Evolutionary conservation across 257 asterid species (phyloP).

Genomic region (Jacaranda copaia): DNA sequence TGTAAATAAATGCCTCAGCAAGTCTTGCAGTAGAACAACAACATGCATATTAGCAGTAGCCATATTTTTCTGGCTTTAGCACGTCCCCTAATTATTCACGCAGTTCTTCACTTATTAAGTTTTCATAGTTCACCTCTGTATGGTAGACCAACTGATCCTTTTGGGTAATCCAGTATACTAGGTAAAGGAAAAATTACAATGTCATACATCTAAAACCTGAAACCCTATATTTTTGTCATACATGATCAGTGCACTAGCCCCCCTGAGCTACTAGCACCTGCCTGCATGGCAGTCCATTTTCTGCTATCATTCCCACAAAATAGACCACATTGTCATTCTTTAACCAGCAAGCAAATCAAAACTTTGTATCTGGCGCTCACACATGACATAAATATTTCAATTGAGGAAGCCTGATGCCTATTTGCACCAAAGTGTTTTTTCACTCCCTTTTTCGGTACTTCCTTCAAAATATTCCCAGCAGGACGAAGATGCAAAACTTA

Average conservation of each 20-base stretch:
- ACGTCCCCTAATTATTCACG: conserved; percentile 3
- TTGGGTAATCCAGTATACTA: background rate
- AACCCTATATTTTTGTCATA: background rate
- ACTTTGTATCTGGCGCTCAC: too few species aligned
- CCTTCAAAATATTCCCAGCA: background rate
- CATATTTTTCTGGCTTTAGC: conserved; percentile 10
- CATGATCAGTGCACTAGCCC: background rate
- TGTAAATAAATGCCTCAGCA: conserved; percentile 37
- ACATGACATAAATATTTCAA: too few species aligned
- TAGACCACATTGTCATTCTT: background rate
- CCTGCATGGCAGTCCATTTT: background rate
- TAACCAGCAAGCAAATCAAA: too few species aligned
- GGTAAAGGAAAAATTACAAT: background rate
- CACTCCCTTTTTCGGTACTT: too few species aligned
- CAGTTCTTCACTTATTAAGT: background rate
- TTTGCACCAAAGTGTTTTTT: too few species aligned
- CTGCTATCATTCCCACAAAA: background rate
- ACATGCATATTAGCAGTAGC: conserved; percentile 11
- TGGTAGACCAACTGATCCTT: background rate
- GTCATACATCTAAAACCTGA: background rate
- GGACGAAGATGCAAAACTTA: background rate
- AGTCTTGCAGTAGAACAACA: conserved; percentile 26
- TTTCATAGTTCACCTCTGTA: conserved; percentile 17
- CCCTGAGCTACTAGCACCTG: background rate
- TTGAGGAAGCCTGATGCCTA: too few species aligned